A percentile compares a stretch with the other conserved stretches of the same genome.
Evolutionary conservation across 208 protist species (phyloP).

Genomic region (Trypanosoma avium): DNA sequence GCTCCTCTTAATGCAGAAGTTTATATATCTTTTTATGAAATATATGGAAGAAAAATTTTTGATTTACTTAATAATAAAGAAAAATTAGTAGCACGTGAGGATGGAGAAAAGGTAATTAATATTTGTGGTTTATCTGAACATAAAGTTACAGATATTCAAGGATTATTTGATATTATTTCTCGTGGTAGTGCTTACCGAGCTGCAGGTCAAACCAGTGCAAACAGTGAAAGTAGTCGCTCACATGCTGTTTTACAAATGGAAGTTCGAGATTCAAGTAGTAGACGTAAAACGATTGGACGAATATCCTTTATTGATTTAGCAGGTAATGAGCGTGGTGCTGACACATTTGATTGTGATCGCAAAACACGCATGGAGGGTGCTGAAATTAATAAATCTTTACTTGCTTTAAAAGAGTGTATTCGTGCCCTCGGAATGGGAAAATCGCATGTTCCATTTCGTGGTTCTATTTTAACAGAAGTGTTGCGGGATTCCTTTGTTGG

Average conservation of each 20-base stretch:
- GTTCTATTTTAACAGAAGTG: constrained; percentile 97
- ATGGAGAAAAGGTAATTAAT: constrained; percentile 93
- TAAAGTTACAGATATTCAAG: constrained; percentile 70
- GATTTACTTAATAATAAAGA: constrained; percentile 95
- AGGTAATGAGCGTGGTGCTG: constrained; percentile 96
- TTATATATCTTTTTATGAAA: constrained; percentile 95
- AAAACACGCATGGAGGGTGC: constrained; percentile 96
- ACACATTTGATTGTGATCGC: constrained; percentile 94
- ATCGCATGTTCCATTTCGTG: constrained; percentile 97
- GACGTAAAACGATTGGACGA: constrained; percentile 83
- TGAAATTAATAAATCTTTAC: constrained; percentile 99
- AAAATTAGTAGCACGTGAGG: constrained; percentile 92
- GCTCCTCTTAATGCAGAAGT: constrained; percentile 57
- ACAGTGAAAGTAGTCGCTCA: constrained; percentile 90
- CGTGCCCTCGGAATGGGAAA: constrained; percentile 93
- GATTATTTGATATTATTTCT: constrained; percentile 92
- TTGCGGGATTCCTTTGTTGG: constrained; percentile 96
- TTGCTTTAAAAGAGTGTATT: constrained; percentile 99
- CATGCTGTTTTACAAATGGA: constrained; percentile 92
- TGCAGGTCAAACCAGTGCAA: constrained; percentile 91
- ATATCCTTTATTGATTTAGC: constrained; percentile 99
- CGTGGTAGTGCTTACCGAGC: constrained; percentile 83
- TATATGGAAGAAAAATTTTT: constrained; percentile 97
- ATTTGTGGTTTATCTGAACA: constrained; percentile 95
- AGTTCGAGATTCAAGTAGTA: constrained; percentile 48